Base-by-base conservation (phyloP, 2,329 filamentous ascomycete species). In the Diplocarpon mali region DNA sequence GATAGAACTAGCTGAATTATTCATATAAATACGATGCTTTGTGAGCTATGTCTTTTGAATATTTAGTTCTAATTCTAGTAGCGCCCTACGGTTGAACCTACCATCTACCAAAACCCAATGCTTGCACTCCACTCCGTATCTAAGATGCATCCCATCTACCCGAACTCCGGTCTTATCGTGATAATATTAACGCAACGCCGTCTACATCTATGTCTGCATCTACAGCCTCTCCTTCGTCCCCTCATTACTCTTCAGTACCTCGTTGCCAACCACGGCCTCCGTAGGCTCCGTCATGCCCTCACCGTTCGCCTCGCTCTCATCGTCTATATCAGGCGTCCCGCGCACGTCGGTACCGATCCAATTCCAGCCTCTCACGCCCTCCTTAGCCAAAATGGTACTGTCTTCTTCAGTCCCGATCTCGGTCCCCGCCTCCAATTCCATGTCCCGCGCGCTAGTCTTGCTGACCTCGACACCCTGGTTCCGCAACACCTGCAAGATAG, bases 401-500 rank as follows among this genome's bases (percentile, higher is more conserved):
- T 61, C 58, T 35, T 58, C 28, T 2, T 47, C 44, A 2, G 50
- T 53, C 14, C 50, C 50, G 20, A 7, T 7, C 6, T 28, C 39
- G 9, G 38, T 41, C 5, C 39, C 40, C 8, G 38, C 13, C 15
- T 49, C 50, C 15, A 43, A 24, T 40, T 62, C 75, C 67, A 3
- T 62, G 54, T 61, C 65, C 30, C 49, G 45, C 9, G 46, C 50
- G n/a, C 51, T 70, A 0, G 75, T 79, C 8, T 67, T 62, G 0
- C 67, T 67, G 1, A 80, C 67, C 0, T 67, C 57, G 1, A 78
- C 61, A 2, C 62, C 65, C 42, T 75, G 73, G 17, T 59, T 60
- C 0, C 78, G 65, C 6, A 82, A 54, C 5, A 77, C 60, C 60
- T 81, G 76, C 39, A 79, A 62, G 17, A 73, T 64, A 2, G 77